Percentiles rank a stretch among this genome's conserved stretches.
These are phyloP conservation scores for Bjerkandera adusta DNA, from an alignment of 1,284 basidiomycete species.

Conservation along the genomic window DNA sequence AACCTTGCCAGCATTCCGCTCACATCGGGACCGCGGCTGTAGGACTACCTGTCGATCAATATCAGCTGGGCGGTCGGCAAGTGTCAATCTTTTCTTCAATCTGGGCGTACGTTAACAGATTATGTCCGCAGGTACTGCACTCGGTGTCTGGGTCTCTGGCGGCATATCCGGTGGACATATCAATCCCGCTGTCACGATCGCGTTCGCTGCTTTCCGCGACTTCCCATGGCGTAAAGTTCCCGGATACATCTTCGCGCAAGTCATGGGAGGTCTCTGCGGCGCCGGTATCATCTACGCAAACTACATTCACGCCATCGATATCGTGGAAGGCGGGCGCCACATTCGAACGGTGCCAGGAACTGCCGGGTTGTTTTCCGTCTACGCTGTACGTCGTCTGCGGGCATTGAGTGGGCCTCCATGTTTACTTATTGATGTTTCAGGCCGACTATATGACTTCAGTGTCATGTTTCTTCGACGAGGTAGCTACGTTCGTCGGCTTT, in stretches of 20 bases:
- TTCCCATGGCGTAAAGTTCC: slow-evolving; percentile 83
- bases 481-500: slow-evolving; percentile 15
- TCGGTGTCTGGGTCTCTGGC: slow-evolving; percentile 66
- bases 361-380: slow-evolving; percentile 69
- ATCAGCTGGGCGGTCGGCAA: slow-evolving; percentile 67
- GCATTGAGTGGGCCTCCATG: background rate
- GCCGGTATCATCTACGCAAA: slow-evolving; percentile 72
- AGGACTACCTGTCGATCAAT: slow-evolving; percentile 60
- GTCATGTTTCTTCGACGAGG: slow-evolving; percentile 60
- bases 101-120: background rate
- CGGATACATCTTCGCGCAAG: slow-evolving; percentile 65
- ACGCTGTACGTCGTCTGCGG: slow-evolving; percentile 46
- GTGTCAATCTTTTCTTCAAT: slow-evolving; percentile 15
- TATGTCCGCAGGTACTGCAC: slow-evolving; percentile 37
- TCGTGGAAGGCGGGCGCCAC: slow-evolving; percentile 59
- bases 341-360: slow-evolving; percentile 66
- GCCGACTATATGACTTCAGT: slow-evolving; percentile 55
- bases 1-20: background rate
- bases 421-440: slow-evolving; percentile 29
- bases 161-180: slow-evolving; percentile 76
- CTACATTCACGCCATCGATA: slow-evolving; percentile 73
- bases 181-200: slow-evolving; percentile 79
- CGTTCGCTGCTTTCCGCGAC: slow-evolving; percentile 63
- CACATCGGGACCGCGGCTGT: slow-evolving; percentile 3
- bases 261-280: slow-evolving; percentile 70